phyloP scores from a whole-genome alignment of 805 yeast genomes.

The Saturnispora sekii region DNA sequence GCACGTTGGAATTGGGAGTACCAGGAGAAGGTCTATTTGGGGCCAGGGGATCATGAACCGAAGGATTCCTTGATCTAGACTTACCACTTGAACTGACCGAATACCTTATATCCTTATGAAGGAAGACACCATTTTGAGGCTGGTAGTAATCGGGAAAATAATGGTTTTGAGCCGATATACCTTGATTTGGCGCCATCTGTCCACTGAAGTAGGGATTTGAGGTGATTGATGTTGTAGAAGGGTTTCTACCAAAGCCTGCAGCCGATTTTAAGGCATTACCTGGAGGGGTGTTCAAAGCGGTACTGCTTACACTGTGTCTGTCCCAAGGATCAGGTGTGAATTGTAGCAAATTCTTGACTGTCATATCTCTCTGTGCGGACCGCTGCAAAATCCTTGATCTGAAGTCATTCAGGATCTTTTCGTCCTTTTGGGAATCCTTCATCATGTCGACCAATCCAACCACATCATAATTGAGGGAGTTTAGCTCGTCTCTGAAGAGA shows the following conservation, averaged over 20 bases:
- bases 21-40: neutral
- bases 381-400: constrained; percentile 23
- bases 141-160: constrained; percentile 9
- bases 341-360: constrained; percentile 16
- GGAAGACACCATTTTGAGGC: constrained; percentile 4
- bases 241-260: constrained; percentile 10
- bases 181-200: no score
- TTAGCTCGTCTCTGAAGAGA: constrained; percentile 36
- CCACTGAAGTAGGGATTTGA: constrained; percentile 14
- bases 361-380: constrained; percentile 26
- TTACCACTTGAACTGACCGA: constrained; percentile 18
- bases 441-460: constrained; percentile 38
- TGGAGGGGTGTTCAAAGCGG: neutral
- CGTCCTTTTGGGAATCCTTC: constrained; percentile 16
- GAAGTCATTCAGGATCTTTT: constrained; percentile 17
- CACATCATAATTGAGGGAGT: constrained; percentile 42
- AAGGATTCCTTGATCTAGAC: constrained; percentile 29
- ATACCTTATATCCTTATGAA: constrained; percentile 26
- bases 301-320: neutral
- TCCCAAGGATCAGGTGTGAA: constrained; percentile 8
- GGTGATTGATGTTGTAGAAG: constrained; percentile 14
- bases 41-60: constrained; percentile 30
- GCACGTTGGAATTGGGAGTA: no score
- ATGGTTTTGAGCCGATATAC: neutral
- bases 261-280: neutral